A percentile compares a stretch with the other conserved stretches of the same genome.
phyloP scores from a whole-genome alignment of 306 rosid genomes.

The Morella rubra region DNA sequence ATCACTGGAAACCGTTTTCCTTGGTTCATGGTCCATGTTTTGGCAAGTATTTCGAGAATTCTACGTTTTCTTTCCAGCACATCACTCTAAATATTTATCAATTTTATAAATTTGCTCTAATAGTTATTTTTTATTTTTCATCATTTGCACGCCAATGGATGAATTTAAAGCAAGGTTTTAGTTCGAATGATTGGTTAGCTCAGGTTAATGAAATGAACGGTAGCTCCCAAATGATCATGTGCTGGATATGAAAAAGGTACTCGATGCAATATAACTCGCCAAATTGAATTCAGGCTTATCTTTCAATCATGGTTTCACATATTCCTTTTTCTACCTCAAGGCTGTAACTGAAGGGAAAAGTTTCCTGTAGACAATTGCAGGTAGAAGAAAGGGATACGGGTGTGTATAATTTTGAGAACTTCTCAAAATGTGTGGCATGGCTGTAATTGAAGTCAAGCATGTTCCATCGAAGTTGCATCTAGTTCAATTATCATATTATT shows the following conservation, averaged over 20 bases:
- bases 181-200: background rate
- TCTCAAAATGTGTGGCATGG: too few species aligned
- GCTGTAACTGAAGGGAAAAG: too few species aligned
- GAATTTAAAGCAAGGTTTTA: background rate
- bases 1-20: background rate
- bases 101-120: background rate
- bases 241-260: background rate
- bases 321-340: too few species aligned
- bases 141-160: background rate
- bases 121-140: background rate
- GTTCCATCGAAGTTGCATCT: too few species aligned
- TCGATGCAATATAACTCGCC: background rate
- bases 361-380: too few species aligned
- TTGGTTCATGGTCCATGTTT: background rate
- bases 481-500: too few species aligned
- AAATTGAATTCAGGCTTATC: background rate
- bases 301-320: too few species aligned
- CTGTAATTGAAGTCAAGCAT: too few species aligned
- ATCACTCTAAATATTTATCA: too few species aligned
- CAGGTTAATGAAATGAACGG: background rate
- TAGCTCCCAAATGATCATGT: background rate
- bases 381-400: too few species aligned
- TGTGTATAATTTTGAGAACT: too few species aligned
- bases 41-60: background rate
- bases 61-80: conserved; percentile 24